These are phyloP conservation scores for Mycena rebaudengoi DNA, from an alignment of 768 basidiomycete genomes.

Conservation along the genomic window DNA sequence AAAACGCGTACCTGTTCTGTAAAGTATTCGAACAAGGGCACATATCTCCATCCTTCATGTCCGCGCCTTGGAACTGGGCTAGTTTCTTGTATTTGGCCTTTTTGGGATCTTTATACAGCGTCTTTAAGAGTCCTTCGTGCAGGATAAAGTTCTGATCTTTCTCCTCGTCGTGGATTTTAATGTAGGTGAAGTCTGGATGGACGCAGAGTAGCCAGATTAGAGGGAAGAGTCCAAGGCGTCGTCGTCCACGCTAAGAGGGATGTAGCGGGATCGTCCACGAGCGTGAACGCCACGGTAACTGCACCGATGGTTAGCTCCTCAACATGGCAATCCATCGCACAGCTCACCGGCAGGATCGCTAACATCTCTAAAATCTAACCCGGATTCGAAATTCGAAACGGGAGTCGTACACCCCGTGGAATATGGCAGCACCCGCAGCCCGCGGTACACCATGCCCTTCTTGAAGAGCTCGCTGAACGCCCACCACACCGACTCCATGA, in stretches of 20 bases:
- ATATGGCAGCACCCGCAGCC: slow-evolving; percentile 96
- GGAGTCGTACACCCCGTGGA: slow-evolving; percentile 97
- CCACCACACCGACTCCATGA: slow-evolving; percentile 99
- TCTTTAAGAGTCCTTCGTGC: slow-evolving; percentile 84
- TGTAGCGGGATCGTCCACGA: slow-evolving; percentile 92
- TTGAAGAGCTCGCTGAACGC: slow-evolving; percentile 95
- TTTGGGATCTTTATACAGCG: slow-evolving; percentile 96
- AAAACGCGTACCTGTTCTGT: slow-evolving; percentile 77
- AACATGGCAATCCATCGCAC: neutral
- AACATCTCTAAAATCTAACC: slow-evolving; percentile 90
- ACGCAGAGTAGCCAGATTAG: slow-evolving; percentile 95
- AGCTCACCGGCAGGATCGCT: slow-evolving; percentile 88
- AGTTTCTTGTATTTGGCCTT: slow-evolving; percentile 96
- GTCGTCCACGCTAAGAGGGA: slow-evolving; percentile 98
- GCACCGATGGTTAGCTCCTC: slow-evolving; percentile 1
- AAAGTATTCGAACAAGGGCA: slow-evolving; percentile 96
- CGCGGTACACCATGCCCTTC: slow-evolving; percentile 92
- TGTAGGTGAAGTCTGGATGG: slow-evolving; percentile 93
- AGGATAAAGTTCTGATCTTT: slow-evolving; percentile 90
- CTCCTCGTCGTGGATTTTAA: slow-evolving; percentile 95
- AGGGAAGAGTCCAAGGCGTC: slow-evolving; percentile 97
- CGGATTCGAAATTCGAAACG: slow-evolving; percentile 97
- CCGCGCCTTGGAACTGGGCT: slow-evolving; percentile 85
- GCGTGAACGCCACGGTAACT: slow-evolving; percentile 93
- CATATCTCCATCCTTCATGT: slow-evolving; percentile 96